Base-by-base conservation (phyloP, 225 moss, liverwort and hornwort species). In the Anthoceros angustus region DNA sequence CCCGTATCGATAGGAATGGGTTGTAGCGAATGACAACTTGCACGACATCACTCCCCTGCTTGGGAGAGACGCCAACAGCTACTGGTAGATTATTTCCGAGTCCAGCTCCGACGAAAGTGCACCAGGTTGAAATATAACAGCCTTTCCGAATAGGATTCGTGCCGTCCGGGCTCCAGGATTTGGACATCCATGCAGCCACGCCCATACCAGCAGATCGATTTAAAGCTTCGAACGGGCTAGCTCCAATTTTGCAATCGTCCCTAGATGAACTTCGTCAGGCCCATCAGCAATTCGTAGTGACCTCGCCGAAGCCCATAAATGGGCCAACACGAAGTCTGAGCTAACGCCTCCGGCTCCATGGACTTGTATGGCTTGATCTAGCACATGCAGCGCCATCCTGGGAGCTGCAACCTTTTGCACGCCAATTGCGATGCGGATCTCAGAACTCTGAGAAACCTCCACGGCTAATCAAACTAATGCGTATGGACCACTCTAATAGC, bases 201-300 rank as follows among this genome's bases (percentile, higher is more conserved):
- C 32, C 32, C 32, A 32, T 32, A 32, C 4, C 32, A 32, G 2
- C 32, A 32, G 32, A 32, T 1, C 32, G 32, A 32, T 32, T 32
- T 55, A 55, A 15, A 55, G 55, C n/a, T 20, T 55, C 6, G 84
- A 84, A 10, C 84, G 85, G 62, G 76, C 67, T 68, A 98, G 74
- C 76, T 98, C 98, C 0, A 98, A 83, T 66, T 92, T 92, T 60
- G 98, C 84, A 77, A 98, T 82, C 40, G 98, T 92, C 62, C 83
- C 84, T 12, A 92, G 85, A 75, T 98, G 98, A 66, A 98, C 98
- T 69, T 98, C 92, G 42, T 98, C 98, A 25, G 98, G 98, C 63
- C 98, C 98, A 80, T 98, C 98, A 67, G 98, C 98, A 49, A 98
- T 84, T 24, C 92, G 79, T 41, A 98, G 73, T 63, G 87, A 87